Conservation (phyloP, 1,139 yeast genomes). For the Zhuliangozyma blackwelliae region DNA sequence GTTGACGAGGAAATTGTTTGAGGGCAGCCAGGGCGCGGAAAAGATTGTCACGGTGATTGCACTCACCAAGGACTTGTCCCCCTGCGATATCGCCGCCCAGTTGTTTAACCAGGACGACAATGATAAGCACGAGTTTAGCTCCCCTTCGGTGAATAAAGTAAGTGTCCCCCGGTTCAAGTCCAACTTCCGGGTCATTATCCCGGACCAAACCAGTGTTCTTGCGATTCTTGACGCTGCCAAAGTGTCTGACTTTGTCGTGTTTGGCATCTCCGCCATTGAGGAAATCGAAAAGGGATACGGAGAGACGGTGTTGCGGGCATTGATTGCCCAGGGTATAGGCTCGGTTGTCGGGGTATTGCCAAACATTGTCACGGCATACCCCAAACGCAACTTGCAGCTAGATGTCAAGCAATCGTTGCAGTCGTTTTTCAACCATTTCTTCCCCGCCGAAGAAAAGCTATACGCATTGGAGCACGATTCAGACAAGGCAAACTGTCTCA, state of each 20-base stretch:
- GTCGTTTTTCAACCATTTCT: slow-evolving; percentile 83
- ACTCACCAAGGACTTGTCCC: slow-evolving; percentile 65
- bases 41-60: slow-evolving; percentile 80
- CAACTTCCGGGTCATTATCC: slow-evolving; percentile 69
- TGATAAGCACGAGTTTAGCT: slow-evolving; percentile 28
- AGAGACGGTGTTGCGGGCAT: slow-evolving; percentile 81
- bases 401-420: slow-evolving; percentile 78
- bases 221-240: slow-evolving; percentile 82
- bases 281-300: slow-evolving; percentile 81
- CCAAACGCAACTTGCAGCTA: slow-evolving; percentile 70
- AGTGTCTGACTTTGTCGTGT: slow-evolving; percentile 81
- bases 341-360: slow-evolving; percentile 77
- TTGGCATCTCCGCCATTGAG: slow-evolving; percentile 77
- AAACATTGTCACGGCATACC: slow-evolving; percentile 62
- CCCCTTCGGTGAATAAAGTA: slow-evolving; percentile 48
- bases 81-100: slow-evolving; percentile 52
- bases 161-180: slow-evolving; percentile 67
- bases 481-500: slow-evolving; percentile 67
- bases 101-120: slow-evolving; percentile 34
- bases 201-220: slow-evolving; percentile 63
- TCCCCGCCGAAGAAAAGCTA: slow-evolving; percentile 72
- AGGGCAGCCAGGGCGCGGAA: slow-evolving; percentile 76
- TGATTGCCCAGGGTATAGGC: slow-evolving; percentile 90
- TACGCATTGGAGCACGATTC: slow-evolving; percentile 64
- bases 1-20: slow-evolving; percentile 62